Conservation (phyloP, 1,284 basidiomycete genomes). For the Leucocoprinus gongylophorus region DNA sequence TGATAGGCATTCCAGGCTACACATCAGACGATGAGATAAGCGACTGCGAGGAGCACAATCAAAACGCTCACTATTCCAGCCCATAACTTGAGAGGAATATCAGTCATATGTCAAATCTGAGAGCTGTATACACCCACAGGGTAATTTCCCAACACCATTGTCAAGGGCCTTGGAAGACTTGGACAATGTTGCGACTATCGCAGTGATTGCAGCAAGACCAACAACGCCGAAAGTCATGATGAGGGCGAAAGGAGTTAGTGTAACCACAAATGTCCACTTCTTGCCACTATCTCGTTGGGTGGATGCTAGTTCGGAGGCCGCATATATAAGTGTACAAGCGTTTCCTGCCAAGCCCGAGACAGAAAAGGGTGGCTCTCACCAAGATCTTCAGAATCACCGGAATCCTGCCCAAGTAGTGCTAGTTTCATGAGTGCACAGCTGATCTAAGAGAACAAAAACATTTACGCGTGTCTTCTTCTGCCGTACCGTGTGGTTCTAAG, state of each 20-base stretch:
- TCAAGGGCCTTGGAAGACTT: not conserved
- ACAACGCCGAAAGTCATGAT: not conserved
- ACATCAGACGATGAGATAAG: not conserved
- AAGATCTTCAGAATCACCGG: not conserved
- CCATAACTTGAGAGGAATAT: constrained; percentile 30
- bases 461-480: not conserved
- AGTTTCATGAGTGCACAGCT: not conserved
- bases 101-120: not conserved
- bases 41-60: not conserved
- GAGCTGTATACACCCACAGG: constrained; percentile 25
- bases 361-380: not conserved
- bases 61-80: constrained; percentile 40
- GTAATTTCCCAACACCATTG: constrained; percentile 34
- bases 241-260: not conserved
- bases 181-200: not conserved
- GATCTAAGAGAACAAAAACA: not conserved
- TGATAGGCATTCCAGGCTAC: constrained; percentile 55
- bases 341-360: not conserved
- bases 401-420: not conserved
- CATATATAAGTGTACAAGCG: not conserved
- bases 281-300: not conserved
- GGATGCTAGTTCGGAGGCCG: not conserved
- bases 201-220: not conserved
- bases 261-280: not conserved
- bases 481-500: not conserved